Conservation (phyloP, 768 basidiomycete species). For the Strobilomyces confusus region DNA sequence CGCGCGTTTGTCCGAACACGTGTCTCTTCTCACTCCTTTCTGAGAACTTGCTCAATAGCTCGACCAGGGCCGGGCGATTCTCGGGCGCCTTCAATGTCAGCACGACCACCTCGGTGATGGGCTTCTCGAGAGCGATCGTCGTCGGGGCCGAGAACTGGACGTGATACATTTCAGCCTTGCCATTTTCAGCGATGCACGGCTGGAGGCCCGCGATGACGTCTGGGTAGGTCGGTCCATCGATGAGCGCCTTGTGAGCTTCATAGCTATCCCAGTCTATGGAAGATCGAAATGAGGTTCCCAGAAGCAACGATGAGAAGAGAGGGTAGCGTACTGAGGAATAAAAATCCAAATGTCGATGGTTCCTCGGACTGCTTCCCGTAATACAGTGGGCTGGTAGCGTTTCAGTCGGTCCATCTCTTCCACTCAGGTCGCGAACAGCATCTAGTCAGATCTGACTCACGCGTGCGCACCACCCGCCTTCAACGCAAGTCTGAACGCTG, state of each 20-base stretch:
- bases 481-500: conserved; percentile 9
- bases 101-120: conserved; percentile 22
- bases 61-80: conserved; percentile 15
- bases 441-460: conserved; percentile 9
- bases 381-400: conserved; percentile 14
- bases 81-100: conserved; percentile 20
- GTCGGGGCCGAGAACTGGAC: conserved; percentile 16
- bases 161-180: conserved; percentile 16
- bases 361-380: conserved; percentile 20
- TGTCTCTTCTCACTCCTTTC: conserved; percentile 7
- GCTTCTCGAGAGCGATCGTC: conserved; percentile 15
- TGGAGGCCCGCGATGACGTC: conserved; percentile 1
- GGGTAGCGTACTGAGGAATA: conserved; percentile 17
- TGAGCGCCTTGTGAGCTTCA: conserved; percentile 17
- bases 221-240: conserved; percentile 2
- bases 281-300: background rate
- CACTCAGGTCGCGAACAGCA: background rate
- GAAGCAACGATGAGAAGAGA: background rate
- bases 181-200: background rate
- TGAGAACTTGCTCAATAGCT: conserved; percentile 9
- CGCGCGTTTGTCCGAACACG: conserved; percentile 20
- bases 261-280: conserved; percentile 26
- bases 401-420: background rate
- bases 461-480: conserved; percentile 5
- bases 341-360: conserved; percentile 5